Evolutionary conservation across 2,329 filamentous ascomycete genomes (phyloP), one percentile per base, ranked within the genome.

Genomic region (Akanthomyces uredinophilus): DNA sequence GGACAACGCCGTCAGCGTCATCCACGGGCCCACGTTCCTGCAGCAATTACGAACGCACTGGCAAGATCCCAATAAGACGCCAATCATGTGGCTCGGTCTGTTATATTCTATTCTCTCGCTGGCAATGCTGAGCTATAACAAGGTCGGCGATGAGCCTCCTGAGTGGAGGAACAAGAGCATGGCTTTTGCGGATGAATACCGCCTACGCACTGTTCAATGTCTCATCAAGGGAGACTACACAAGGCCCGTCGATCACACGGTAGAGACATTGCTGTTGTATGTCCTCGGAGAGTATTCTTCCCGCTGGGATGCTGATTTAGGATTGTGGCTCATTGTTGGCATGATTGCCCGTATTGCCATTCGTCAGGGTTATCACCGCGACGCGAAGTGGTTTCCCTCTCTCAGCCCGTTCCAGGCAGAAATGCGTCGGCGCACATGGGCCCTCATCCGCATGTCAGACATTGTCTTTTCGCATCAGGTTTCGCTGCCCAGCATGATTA

Each of bases 21-120:
- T 95, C 56, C 91, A 96, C 70, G 87, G 87, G 0, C 93, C 92
- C 13, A 93, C 91, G 0, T 97, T 97, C 69, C 87, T 94, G 70
- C 85, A 88, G 69, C 84, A 90, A 73, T 79, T 91, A 5, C 79
- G 80, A 32, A 74, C 72, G 8, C 84, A 87, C 70, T 94, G 90
- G 90, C 78, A 87, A 68, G 86, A 88, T 68, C 90, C 91, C 0
- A 83, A 83, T 16, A 88, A 89, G 67, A 88, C 89, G 5, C 83
- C 87, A 1, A 79, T 92, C 63, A 89, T 91, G 77, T 95, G 91
- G 90, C 75, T 95, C 16, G 91, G 89, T 1, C 74, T 93, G 64
- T 81, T 92, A 14, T 94, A 91, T 72, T 84, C 89, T 0, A 86
- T 94, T 73, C 82, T 94, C 73, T 89, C 87, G 65, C 79, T 94